Conservation (phyloP, 257 asterid genomes). For the Primulina eburnea region DNA sequence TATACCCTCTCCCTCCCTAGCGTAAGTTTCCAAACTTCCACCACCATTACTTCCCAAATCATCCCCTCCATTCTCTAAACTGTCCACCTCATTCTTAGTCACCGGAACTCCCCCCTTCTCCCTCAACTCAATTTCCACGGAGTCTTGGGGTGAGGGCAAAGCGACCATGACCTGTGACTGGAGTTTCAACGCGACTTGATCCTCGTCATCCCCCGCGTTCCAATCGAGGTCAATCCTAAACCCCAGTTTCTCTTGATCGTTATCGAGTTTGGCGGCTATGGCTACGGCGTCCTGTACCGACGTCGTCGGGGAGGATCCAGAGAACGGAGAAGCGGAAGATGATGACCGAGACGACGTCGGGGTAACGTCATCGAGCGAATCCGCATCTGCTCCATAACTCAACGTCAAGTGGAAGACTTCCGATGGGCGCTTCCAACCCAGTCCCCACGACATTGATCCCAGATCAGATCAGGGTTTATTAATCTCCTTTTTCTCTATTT, state of each 20-base stretch:
- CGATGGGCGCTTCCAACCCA: conserved; percentile 92
- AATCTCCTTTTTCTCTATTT: conserved; percentile 3
- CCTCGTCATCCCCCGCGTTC: conserved; percentile 90
- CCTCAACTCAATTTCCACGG: conserved; percentile 65
- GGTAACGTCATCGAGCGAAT: conserved; percentile 58
- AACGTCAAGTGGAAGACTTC: conserved; percentile 85
- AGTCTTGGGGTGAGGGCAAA: conserved; percentile 81
- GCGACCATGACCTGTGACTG: conserved; percentile 99
- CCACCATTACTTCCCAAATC: conserved; percentile 7
- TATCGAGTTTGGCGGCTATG: conserved; percentile 1
- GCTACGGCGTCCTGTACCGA: conserved; percentile 31
- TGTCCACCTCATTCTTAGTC: conserved; percentile 11
- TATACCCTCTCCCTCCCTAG: conserved; percentile 31
- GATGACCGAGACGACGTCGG: conserved; percentile 68
- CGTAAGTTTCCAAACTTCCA: conserved; percentile 28
- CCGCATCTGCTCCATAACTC: conserved; percentile 76
- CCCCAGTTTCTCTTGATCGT: conserved; percentile 42
- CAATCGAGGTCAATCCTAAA: conserved; percentile 84
- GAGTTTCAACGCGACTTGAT: conserved; percentile 78
- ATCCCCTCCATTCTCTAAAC: conserved; percentile 20
- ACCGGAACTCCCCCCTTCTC: conserved; percentile 26
- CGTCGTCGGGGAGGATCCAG: conserved; percentile 44
- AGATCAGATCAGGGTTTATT: conserved; percentile 29
- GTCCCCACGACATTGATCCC: conserved; percentile 92
- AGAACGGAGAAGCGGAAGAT: conserved; percentile 40